Conservation (phyloP, 306 rosid species). For the Quercus dentata region DNA sequence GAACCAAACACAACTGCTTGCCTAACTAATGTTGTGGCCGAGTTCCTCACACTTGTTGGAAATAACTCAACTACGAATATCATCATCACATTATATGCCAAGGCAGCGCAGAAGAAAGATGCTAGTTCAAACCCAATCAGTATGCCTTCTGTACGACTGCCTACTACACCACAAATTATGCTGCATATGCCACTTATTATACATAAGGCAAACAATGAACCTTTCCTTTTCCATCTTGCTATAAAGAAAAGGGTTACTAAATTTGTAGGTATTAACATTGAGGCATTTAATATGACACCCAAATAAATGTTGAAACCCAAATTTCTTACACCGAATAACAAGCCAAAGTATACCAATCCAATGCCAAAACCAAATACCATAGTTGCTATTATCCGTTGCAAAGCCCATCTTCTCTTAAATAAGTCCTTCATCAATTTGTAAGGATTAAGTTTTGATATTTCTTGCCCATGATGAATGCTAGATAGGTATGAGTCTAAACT, state of each 20-base stretch:
- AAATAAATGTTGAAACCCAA: constrained; percentile 37
- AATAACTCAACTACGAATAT: constrained; percentile 40
- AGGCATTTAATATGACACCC: constrained; percentile 29
- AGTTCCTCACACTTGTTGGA: constrained; percentile 52
- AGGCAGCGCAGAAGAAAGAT: constrained; percentile 29
- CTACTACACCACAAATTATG: constrained; percentile 11
- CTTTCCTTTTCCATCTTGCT: constrained; percentile 9
- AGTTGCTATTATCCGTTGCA: neutral
- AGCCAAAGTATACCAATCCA: constrained; percentile 45
- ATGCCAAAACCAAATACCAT: constrained; percentile 23
- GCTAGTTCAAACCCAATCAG: constrained; percentile 24
- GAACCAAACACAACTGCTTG: constrained; percentile 31
- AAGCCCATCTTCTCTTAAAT: constrained; percentile 20
- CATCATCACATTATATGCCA: constrained; percentile 27
- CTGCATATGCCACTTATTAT: constrained; percentile 21
- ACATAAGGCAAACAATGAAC: constrained; percentile 11
- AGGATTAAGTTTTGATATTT: too few species aligned
- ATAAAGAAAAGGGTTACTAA: constrained; percentile 8
- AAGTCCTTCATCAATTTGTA: too few species aligned
- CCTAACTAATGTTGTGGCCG: constrained; percentile 34
- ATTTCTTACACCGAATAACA: constrained; percentile 40
- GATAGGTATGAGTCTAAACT: neutral
- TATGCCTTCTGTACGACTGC: neutral
- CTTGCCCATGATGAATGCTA: neutral
- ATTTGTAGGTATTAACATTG: constrained; percentile 34